phyloP scores from a whole-genome alignment of 345 rosid species.

The Garcia nutans region DNA sequence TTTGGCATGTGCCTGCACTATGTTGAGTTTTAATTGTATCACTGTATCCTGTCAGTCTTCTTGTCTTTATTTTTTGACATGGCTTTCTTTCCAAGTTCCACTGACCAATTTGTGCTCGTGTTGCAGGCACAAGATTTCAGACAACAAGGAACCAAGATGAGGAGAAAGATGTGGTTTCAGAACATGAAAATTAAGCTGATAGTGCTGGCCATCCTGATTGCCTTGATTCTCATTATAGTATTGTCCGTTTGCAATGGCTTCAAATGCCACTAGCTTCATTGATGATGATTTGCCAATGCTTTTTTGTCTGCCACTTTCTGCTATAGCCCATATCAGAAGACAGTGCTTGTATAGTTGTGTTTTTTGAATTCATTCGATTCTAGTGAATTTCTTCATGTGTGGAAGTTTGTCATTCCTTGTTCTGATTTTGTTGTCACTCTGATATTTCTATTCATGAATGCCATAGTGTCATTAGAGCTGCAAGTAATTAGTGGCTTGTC shows the following conservation, averaged over 20 bases:
- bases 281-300: slow-evolving; percentile 7
- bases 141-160: slow-evolving; percentile 62
- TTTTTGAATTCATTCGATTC: slow-evolving; percentile 24
- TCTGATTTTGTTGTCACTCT: slow-evolving; percentile 7
- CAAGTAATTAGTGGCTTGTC: background rate
- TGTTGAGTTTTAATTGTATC: background rate
- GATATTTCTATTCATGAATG: background rate
- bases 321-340: slow-evolving; percentile 18
- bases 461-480: background rate
- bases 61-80: background rate
- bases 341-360: slow-evolving; percentile 38
- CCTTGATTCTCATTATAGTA: slow-evolving; percentile 58
- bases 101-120: background rate
- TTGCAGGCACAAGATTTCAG: slow-evolving; percentile 75
- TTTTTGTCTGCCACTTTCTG: slow-evolving; percentile 11
- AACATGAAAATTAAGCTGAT: slow-evolving; percentile 75
- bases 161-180: slow-evolving; percentile 75
- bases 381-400: slow-evolving; percentile 17
- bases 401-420: slow-evolving; percentile 22
- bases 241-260: slow-evolving; percentile 43
- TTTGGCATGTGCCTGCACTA: too few species aligned
- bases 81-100: background rate
- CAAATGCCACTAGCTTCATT: slow-evolving; percentile 32
- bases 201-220: slow-evolving; percentile 52
- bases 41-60: background rate